Evolutionary conservation across 768 basidiomycete genomes (phyloP).

Genomic region (Lactifluus piperatus): DNA sequence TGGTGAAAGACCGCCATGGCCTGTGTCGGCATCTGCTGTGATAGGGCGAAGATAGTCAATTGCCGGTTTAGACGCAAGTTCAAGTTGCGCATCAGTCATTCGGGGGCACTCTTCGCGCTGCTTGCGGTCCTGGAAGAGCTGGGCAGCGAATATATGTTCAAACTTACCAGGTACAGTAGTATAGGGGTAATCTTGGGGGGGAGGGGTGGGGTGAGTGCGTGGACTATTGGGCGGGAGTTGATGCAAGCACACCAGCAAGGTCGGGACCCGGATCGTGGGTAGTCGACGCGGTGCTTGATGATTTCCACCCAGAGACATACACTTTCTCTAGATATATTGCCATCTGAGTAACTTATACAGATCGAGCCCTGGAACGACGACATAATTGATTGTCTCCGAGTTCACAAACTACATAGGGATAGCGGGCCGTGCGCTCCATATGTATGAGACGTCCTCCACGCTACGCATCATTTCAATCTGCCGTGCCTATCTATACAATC

Average conservation of each 20-base stretch:
- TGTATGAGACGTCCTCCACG: conserved; percentile 91
- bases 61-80: conserved; percentile 54
- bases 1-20: conserved; percentile 95
- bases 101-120: conserved; percentile 74
- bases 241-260: conserved; percentile 65
- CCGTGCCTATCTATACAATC: no score
- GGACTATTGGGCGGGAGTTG: background rate
- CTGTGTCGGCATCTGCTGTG: conserved; percentile 95
- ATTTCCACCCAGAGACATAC: conserved; percentile 96
- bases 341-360: conserved; percentile 98
- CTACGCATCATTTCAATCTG: no score
- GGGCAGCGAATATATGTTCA: conserved; percentile 95
- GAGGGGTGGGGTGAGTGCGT: background rate
- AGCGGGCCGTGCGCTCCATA: conserved; percentile 88
- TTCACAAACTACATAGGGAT: background rate
- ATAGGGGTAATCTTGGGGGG: conserved; percentile 77
- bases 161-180: conserved; percentile 99
- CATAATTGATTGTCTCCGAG: background rate
- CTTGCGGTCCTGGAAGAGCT: conserved; percentile 98
- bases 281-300: conserved; percentile 86
- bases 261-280: conserved; percentile 97
- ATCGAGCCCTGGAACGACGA: conserved; percentile 59
- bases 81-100: conserved; percentile 62
- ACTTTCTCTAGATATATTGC: conserved; percentile 97
- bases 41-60: conserved; percentile 93